Conservation (phyloP, 805 yeast species). For the Maudiozyma serrabonitensis region DNA sequence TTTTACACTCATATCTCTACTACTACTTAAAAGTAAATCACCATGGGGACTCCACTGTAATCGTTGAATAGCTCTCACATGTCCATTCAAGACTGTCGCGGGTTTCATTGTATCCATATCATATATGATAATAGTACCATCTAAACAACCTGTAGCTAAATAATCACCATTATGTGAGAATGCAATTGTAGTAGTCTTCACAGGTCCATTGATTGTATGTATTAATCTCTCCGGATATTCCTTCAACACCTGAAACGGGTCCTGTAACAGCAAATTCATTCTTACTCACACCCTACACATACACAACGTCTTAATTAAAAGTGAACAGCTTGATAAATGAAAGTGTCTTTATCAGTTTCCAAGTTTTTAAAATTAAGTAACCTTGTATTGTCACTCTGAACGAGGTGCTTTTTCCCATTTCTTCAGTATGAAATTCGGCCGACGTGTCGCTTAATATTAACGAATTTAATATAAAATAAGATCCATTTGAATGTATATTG, state of each 20-base stretch:
- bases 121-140: conserved; percentile 64
- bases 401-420: too few species aligned
- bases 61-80: conserved; percentile 58
- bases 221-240: conserved; percentile 85
- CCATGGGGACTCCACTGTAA: conserved; percentile 50
- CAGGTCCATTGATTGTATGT: conserved; percentile 50
- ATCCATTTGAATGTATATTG: too few species aligned
- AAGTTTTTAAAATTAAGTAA: not conserved
- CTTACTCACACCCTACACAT: not conserved
- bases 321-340: too few species aligned
- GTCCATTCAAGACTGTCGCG: conserved; percentile 36
- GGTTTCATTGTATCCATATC: conserved; percentile 54
- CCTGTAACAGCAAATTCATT: conserved; percentile 64
- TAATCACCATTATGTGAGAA: conserved; percentile 76
- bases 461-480: too few species aligned
- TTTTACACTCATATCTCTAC: conserved; percentile 75
- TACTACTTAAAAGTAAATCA: conserved; percentile 53
- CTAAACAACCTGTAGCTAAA: conserved; percentile 66
- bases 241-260: conserved; percentile 84
- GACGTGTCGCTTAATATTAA: too few species aligned
- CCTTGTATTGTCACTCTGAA: not conserved
- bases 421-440: too few species aligned
- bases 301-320: not conserved
- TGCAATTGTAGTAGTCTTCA: conserved; percentile 57
- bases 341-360: not conserved